These are phyloP conservation scores for Rubia yunnanensis DNA, from an alignment of 257 asterid genomes.

Conservation along the genomic window DNA sequence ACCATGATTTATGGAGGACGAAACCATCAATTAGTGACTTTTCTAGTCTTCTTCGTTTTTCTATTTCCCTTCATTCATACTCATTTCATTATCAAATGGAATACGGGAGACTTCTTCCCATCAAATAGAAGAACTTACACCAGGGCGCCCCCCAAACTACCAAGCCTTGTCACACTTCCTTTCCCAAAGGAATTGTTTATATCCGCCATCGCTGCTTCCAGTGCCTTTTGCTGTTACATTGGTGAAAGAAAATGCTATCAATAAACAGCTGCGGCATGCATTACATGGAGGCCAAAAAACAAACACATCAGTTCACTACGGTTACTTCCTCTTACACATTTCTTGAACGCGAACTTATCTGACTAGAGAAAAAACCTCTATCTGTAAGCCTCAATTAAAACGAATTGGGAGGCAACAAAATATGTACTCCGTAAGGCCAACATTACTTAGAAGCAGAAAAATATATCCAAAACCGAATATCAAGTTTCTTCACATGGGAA, in stretches of 20 bases:
- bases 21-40: not conserved
- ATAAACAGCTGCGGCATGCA: constrained; percentile 2
- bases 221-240: constrained; percentile 70
- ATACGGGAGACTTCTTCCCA: not conserved
- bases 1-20: not conserved
- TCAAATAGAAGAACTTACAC: constrained; percentile 52
- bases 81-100: not conserved
- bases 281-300: not conserved
- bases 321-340: not conserved
- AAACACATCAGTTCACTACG: not conserved
- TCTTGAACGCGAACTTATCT: not conserved
- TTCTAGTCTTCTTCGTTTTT: not conserved
- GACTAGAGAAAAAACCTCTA: not conserved
- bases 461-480: not conserved
- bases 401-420: not conserved
- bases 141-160: constrained; percentile 96
- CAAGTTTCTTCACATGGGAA: not conserved
- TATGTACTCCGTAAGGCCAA: no score
- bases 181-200: constrained; percentile 92
- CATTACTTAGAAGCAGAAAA: not conserved
- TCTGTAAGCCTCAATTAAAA: not conserved
- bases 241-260: constrained; percentile 7
- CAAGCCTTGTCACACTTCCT: constrained; percentile 95
- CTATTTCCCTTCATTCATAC: not conserved
- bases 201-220: constrained; percentile 95